Evolutionary conservation across 192 early-diverging fungal genomes (phyloP).

Genomic region (Linnemannia zychae): DNA sequence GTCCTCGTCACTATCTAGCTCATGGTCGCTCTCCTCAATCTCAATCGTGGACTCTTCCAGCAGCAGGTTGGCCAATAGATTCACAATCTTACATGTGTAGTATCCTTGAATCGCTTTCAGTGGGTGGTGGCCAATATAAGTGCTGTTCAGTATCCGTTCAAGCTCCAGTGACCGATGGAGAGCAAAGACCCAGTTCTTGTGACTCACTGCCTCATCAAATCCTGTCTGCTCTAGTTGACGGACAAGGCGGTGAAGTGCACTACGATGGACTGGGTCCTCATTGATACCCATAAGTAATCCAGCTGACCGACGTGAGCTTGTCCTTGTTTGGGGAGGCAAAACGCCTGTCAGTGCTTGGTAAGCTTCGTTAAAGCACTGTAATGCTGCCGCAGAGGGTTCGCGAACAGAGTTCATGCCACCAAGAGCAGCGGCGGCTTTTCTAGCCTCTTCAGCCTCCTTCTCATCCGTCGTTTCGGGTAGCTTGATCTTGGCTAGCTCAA

Average conservation of each 20-base stretch:
- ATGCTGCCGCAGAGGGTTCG: conserved; percentile 30
- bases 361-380: conserved; percentile 24
- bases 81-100: conserved; percentile 54
- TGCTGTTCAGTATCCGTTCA: conserved; percentile 25
- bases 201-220: conserved; percentile 50
- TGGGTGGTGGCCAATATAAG: conserved; percentile 42
- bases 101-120: conserved; percentile 47
- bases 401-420: conserved; percentile 40
- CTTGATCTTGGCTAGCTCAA: conserved; percentile 38
- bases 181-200: conserved; percentile 53
- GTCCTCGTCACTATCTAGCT: conserved; percentile 10
- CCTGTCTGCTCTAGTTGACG: conserved; percentile 33
- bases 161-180: conserved; percentile 37
- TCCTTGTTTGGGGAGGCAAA: not conserved
- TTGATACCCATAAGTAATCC: not conserved
- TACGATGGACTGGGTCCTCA: conserved; percentile 22
- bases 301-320: not conserved
- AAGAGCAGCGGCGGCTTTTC: not conserved
- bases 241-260: conserved; percentile 21
- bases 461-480: not conserved
- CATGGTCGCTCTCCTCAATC: conserved; percentile 45
- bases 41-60: conserved; percentile 48
- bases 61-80: conserved; percentile 43
- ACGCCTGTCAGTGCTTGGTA: conserved; percentile 33
- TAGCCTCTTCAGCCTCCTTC: not conserved